A percentile compares a stretch with the other conserved stretches of the same genome.
phyloP scores from a whole-genome alignment of 2,329 filamentous ascomycete genomes.

The Penicillium sp. region DNA sequence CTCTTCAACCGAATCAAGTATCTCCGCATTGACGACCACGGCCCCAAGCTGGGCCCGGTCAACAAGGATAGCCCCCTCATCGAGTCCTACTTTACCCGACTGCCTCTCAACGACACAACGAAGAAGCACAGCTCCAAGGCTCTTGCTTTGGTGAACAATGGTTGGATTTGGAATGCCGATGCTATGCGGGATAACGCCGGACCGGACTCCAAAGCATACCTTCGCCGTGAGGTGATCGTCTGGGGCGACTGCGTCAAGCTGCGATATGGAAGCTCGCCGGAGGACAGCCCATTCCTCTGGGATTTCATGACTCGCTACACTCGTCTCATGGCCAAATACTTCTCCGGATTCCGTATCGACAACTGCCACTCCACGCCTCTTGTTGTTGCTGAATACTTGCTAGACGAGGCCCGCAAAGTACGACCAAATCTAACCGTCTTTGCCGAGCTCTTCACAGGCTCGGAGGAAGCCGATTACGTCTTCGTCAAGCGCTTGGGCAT shows the following conservation, averaged over 20 bases:
- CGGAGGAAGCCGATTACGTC: conserved; percentile 91
- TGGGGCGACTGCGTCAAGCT: conserved; percentile 99
- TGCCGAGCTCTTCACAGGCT: conserved; percentile 91
- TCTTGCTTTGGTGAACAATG: conserved; percentile 85
- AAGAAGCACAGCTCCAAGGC: conserved; percentile 70
- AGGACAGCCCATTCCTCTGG: conserved; percentile 93
- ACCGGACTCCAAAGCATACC: conserved; percentile 80
- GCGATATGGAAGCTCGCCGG: conserved; percentile 71
- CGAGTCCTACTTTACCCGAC: conserved; percentile 89
- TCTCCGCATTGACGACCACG: conserved; percentile 83
- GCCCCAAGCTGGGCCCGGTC: conserved; percentile 79
- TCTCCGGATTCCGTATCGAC: conserved; percentile 92
- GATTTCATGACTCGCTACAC: conserved; percentile 94
- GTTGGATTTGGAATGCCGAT: conserved; percentile 98
- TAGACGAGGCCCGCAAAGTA: conserved; percentile 86
- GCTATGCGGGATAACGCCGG: conserved; percentile 92
- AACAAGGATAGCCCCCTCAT: conserved; percentile 73
- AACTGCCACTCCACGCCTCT: conserved; percentile 97
- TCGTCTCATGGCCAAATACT: conserved; percentile 86
- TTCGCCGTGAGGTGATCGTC: conserved; percentile 92
- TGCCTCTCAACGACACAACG: conserved; percentile 74
- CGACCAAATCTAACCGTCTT: conserved; percentile 86
- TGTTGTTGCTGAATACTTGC: conserved; percentile 87
- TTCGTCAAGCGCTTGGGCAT: conserved; percentile 92
- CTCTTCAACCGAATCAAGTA: conserved; percentile 94